A percentile compares a stretch with the other conserved stretches of the same genome.
Conservation (phyloP, 2,329 filamentous ascomycete species). For the Aspergillus pseudoterreus region DNA sequence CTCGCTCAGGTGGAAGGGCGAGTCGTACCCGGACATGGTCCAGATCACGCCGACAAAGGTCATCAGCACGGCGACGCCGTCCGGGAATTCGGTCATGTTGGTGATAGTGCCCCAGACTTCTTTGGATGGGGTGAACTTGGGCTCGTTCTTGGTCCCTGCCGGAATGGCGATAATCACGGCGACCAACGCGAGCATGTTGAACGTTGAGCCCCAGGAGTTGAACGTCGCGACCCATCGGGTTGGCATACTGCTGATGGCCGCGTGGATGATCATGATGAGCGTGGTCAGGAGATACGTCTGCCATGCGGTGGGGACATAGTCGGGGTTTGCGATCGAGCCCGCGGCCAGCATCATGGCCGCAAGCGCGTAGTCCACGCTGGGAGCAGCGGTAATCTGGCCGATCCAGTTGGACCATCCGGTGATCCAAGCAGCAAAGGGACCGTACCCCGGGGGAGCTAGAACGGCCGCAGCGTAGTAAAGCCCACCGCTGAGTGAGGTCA, state of each 20-base stretch:
- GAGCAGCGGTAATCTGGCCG: conserved; percentile 62
- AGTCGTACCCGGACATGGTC: conserved; percentile 67
- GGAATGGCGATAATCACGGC: conserved; percentile 68
- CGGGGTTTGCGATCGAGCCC: conserved; percentile 63
- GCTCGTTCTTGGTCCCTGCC: conserved; percentile 52
- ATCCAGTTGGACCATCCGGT: conserved; percentile 71
- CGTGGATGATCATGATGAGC: conserved; percentile 66
- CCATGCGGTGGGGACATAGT: conserved; percentile 61
- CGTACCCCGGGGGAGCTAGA: conserved; percentile 62
- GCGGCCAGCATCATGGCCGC: conserved; percentile 69
- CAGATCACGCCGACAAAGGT: conserved; percentile 68
- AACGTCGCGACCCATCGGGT: conserved; percentile 67
- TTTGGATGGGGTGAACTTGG: conserved; percentile 56
- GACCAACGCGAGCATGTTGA: conserved; percentile 67
- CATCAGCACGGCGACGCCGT: conserved; percentile 67
- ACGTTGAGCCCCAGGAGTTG: conserved; percentile 66
- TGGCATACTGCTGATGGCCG: conserved; percentile 64
- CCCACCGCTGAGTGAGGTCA: conserved; percentile 49
- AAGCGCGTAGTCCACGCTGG: conserved; percentile 64
- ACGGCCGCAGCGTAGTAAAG: conserved; percentile 72
- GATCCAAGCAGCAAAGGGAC: conserved; percentile 65
- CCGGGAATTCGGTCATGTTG: conserved; percentile 63
- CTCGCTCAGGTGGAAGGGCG: conserved; percentile 69
- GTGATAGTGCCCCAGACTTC: conserved; percentile 65
- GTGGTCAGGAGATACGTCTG: conserved; percentile 67